Evolutionary conservation across 2,329 filamentous ascomycete species (phyloP).

Genomic region (Plenodomus biglobosus): DNA sequence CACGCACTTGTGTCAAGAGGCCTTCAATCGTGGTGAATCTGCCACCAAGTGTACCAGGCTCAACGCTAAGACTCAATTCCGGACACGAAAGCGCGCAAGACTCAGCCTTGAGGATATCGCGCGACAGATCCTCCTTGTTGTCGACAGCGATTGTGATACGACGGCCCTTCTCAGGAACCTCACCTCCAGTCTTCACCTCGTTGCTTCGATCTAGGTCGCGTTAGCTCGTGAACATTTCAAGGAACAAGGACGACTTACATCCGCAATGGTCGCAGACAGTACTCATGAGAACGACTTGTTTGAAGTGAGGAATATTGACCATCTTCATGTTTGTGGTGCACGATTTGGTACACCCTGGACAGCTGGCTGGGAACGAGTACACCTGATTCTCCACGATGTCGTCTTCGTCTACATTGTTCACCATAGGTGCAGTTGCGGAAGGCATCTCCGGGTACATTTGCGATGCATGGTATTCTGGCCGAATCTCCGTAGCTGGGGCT

Average conservation of each 20-base stretch:
- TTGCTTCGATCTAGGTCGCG: slow-evolving; percentile 70
- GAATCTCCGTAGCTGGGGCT: slow-evolving; percentile 59
- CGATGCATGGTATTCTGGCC: slow-evolving; percentile 55
- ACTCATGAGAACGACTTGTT: slow-evolving; percentile 94
- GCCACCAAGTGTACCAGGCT: slow-evolving; percentile 91
- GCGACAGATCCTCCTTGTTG: slow-evolving; percentile 70
- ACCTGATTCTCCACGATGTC: slow-evolving; percentile 93
- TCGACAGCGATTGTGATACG: slow-evolving; percentile 77
- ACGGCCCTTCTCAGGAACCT: slow-evolving; percentile 81
- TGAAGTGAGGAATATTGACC: slow-evolving; percentile 97
- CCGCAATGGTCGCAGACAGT: slow-evolving; percentile 91
- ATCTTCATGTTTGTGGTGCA: slow-evolving; percentile 98
- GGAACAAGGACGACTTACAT: slow-evolving; percentile 46
- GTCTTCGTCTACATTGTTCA: slow-evolving; percentile 54
- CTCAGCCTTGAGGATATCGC: slow-evolving; percentile 96
- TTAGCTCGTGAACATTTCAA: slow-evolving; percentile 7
- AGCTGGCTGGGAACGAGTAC: slow-evolving; percentile 88
- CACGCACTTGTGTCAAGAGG: slow-evolving; percentile 85
- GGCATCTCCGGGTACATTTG: slow-evolving; percentile 50
- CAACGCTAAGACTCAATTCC: slow-evolving; percentile 82
- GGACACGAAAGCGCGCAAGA: slow-evolving; percentile 84
- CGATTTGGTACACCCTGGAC: slow-evolving; percentile 82
- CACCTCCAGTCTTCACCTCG: slow-evolving; percentile 96
- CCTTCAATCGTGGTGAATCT: slow-evolving; percentile 97
- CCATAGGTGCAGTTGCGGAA: slow-evolving; percentile 31